Evolutionary conservation across 257 asterid species (phyloP).

Genomic region (Agastache rugosa): DNA sequence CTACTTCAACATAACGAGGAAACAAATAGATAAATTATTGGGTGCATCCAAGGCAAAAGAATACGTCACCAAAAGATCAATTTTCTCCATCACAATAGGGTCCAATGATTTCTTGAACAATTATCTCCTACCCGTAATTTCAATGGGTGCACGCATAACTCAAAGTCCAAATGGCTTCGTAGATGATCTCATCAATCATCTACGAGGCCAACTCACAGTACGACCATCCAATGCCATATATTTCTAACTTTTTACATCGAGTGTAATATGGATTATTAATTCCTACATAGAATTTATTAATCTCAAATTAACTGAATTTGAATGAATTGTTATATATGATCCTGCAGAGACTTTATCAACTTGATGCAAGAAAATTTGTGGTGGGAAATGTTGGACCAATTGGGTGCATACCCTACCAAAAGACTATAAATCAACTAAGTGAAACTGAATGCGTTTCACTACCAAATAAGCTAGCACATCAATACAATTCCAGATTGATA

Average conservation of each 20-base stretch:
- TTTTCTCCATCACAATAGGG: slow-evolving; percentile 83
- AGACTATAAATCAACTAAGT: slow-evolving; percentile 70
- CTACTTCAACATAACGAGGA: slow-evolving; percentile 70
- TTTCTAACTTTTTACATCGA: background rate
- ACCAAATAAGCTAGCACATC: slow-evolving; percentile 80
- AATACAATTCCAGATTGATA: slow-evolving; percentile 69
- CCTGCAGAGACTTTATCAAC: slow-evolving; percentile 74
- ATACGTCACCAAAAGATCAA: slow-evolving; percentile 56
- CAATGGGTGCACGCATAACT: slow-evolving; percentile 73
- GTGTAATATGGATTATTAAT: no score
- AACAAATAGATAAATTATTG: slow-evolving; percentile 59
- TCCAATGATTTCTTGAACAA: slow-evolving; percentile 93
- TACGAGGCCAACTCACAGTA: slow-evolving; percentile 82
- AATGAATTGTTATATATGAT: background rate
- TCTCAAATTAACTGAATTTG: background rate
- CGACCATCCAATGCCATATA: background rate
- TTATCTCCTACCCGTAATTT: slow-evolving; percentile 78
- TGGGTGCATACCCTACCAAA: slow-evolving; percentile 98
- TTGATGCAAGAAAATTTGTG: slow-evolving; percentile 86
- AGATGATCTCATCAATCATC: slow-evolving; percentile 67
- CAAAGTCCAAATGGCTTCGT: slow-evolving; percentile 73
- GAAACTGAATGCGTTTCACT: slow-evolving; percentile 73
- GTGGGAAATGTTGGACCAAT: slow-evolving; percentile 91
- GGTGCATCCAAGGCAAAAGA: slow-evolving; percentile 79
- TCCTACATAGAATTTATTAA: no score